phyloP scores from a whole-genome alignment of 225 moss, liverwort and hornwort species.

The Pleurozium schreberi region DNA sequence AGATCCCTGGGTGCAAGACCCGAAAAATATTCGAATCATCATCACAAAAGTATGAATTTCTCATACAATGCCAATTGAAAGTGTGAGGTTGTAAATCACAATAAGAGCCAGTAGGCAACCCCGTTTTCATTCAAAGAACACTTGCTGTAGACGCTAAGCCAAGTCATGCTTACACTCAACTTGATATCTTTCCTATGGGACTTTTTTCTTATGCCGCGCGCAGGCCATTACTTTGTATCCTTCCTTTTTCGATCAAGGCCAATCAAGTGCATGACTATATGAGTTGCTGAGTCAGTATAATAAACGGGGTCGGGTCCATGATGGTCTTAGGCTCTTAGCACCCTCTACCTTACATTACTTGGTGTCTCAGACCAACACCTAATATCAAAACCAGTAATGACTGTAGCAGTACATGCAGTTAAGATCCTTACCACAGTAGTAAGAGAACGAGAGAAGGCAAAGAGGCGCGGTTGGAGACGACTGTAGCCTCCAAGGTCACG shows the following conservation, averaged over 20 bases:
- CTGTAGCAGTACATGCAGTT: background rate
- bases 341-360: background rate
- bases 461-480: background rate
- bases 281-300: background rate
- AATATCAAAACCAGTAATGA: background rate
- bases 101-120: background rate
- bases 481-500: constrained; percentile 12
- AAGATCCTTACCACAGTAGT: constrained; percentile 25
- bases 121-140: background rate
- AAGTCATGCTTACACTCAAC: background rate
- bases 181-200: no score
- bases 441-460: background rate
- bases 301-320: background rate
- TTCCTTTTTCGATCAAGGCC: no score
- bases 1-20: background rate
- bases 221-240: no score
- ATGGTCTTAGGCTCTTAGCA: background rate
- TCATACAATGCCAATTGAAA: background rate
- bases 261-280: background rate
- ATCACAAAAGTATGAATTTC: background rate
- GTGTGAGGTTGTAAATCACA: background rate
- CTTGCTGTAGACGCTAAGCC: background rate
- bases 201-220: no score
- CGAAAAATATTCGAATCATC: background rate
- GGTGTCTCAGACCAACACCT: background rate